These are phyloP conservation scores for Danielia oregonensis DNA, from an alignment of 805 yeast genomes.

Conservation along the genomic window DNA sequence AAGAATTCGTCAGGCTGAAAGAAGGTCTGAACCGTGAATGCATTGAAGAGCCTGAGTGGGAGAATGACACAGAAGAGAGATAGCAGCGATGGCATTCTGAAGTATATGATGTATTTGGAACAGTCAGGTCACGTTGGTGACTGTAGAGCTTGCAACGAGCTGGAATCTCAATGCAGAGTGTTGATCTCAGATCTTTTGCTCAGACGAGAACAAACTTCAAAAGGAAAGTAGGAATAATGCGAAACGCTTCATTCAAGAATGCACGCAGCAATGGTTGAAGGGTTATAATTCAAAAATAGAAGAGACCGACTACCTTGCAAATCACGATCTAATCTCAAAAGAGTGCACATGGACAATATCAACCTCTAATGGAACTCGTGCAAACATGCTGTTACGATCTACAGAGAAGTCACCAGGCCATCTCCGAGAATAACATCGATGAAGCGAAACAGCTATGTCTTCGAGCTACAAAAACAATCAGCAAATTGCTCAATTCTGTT, in stretches of 20 bases:
- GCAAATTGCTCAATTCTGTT: neutral
- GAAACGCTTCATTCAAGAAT: too few species aligned
- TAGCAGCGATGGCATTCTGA: neutral
- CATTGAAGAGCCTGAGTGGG: slow-evolving; percentile 54
- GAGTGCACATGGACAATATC: neutral
- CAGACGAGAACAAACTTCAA: too few species aligned
- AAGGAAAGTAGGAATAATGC: too few species aligned
- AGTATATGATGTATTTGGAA: too few species aligned
- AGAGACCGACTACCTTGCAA: too few species aligned
- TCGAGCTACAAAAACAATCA: neutral
- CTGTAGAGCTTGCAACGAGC: too few species aligned
- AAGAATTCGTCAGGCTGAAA: slow-evolving; percentile 97
- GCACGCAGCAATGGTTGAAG: too few species aligned
- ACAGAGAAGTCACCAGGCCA: slow-evolving; percentile 10
- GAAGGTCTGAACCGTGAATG: slow-evolving; percentile 63
- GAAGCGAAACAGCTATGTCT: slow-evolving; percentile 9
- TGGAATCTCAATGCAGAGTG: too few species aligned
- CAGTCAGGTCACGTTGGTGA: too few species aligned
- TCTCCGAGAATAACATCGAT: slow-evolving; percentile 7
- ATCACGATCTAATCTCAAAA: neutral
- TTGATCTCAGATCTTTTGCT: too few species aligned
- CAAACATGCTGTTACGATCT: slow-evolving; percentile 4
- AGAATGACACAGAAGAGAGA: slow-evolving; percentile 17
- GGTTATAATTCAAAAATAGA: too few species aligned
- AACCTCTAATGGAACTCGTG: neutral